Conservation (phyloP, 805 yeast genomes). For the Ogataea angusta region DNA sequence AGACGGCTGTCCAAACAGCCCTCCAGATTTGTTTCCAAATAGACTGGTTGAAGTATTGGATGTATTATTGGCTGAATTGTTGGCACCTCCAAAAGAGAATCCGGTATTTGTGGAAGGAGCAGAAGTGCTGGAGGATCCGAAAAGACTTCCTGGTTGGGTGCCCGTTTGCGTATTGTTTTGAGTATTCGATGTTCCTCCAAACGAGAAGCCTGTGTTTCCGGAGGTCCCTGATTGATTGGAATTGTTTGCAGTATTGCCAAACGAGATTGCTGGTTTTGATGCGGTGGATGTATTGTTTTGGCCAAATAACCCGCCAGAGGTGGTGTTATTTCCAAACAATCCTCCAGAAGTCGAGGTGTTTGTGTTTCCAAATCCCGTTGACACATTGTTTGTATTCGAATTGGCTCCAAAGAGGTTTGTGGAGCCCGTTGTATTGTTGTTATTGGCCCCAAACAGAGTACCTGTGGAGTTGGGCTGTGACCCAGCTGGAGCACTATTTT, state of each 20-base stretch:
- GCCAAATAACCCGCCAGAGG: constrained; percentile 16
- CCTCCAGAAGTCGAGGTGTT: constrained; percentile 17
- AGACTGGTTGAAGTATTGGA: constrained; percentile 3
- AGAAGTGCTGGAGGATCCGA: constrained; percentile 6
- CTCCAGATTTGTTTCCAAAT: constrained; percentile 15
- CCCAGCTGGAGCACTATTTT: not conserved
- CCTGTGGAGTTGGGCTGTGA: constrained; percentile 1
- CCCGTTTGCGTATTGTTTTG: constrained; percentile 8
- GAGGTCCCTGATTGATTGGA: constrained; percentile 5
- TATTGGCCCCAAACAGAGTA: constrained; percentile 6
- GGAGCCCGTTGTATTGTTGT: constrained; percentile 1
- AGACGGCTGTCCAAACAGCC: constrained; percentile 8
- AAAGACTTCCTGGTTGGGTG: constrained; percentile 9
- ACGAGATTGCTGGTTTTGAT: constrained; percentile 9
- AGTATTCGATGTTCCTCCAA: constrained; percentile 9
- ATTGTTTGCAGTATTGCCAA: constrained; percentile 3
- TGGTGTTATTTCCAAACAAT: constrained; percentile 3
- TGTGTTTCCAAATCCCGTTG: constrained; percentile 1
- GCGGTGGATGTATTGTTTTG: constrained; percentile 6
- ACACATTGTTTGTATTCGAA: not conserved
- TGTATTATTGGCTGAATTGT: constrained; percentile 3
- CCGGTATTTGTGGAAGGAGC: constrained; percentile 2
- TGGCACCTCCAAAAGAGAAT: constrained; percentile 10
- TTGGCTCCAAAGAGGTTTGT: constrained; percentile 4
- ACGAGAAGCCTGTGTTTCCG: constrained; percentile 11